Evolutionary conservation across 2,329 filamentous ascomycete genomes (phyloP), one percentile per base, ranked within the genome.

Genomic region (Pseudocercospora vitis): DNA sequence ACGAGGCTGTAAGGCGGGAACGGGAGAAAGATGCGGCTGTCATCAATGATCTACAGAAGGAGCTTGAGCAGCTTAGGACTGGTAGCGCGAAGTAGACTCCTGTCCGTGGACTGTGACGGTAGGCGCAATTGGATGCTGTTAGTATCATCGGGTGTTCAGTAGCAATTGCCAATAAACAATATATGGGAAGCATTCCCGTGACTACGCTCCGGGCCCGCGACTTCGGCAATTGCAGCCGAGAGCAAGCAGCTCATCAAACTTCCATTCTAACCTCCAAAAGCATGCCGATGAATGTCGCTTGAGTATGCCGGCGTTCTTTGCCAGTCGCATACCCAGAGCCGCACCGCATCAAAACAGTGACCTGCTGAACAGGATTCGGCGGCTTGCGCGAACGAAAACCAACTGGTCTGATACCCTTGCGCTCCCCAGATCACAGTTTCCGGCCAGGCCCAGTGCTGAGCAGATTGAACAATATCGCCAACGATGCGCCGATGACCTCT

Each of bases 401-500:
- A 60, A 63, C 37, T 68, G 65, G 65, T 57, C 61, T 21, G 60
- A 70, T 33, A 78, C 76, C 12, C 71, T 79, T 48, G 71, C 74
- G 31, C 71, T 79, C 11, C 77, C 77, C 2, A 73, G 71, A 65
- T 78, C 76, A n/a, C 66, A 64, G 21, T 78, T 79, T 55, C 77
- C 77, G 24, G 71, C 76, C 3, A 74, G 77, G 21, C 74, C 76
- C 3, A 58, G 68, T 56, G 42, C 62, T 3, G 62, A 63, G 23
- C 69, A 77, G 23, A 76, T 79, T 50, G 73, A 76, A 11, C 70
- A 75, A 58, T 85, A 94, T 73, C 81, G 95, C 42, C 79, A 82
- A 67, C 79, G 83, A 81, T 94, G 87, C 73, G 86, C 90, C 72
- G 89, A 96, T 75, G 86, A 91, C 48, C 80, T 96, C 11, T 99